Evolutionary conservation across 2,329 filamentous ascomycete genomes (phyloP).

Genomic region (Blastomyces silverae): DNA sequence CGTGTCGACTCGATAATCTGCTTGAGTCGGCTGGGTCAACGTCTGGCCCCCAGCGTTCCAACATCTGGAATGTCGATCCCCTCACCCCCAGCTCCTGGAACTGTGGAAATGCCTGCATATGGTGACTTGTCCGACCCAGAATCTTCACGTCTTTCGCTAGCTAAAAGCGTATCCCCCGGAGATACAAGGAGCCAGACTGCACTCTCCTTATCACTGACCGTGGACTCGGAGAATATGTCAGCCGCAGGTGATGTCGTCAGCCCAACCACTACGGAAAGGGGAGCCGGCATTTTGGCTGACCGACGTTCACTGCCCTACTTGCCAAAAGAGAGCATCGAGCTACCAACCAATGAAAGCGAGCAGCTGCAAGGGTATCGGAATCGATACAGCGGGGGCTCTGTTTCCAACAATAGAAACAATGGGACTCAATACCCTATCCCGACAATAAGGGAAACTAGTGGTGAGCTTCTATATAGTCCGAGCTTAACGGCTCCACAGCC

Average conservation of each 20-base stretch:
- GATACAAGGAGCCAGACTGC: conserved; percentile 6
- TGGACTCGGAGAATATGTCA: conserved; percentile 4
- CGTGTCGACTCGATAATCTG: conserved; percentile 33
- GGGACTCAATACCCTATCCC: conserved; percentile 7
- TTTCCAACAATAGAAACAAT: conserved; percentile 12
- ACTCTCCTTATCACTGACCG: background rate
- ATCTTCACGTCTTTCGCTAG: background rate
- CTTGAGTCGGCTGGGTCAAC: conserved; percentile 33
- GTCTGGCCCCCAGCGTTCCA: conserved; percentile 22
- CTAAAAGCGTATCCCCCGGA: background rate
- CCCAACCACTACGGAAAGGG: background rate
- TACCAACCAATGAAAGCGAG: conserved; percentile 4
- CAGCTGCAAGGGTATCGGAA: background rate
- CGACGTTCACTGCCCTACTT: background rate
- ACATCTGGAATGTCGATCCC: conserved; percentile 8
- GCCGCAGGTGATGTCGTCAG: background rate
- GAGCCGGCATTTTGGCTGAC: background rate
- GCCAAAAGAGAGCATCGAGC: background rate
- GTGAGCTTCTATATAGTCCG: conserved; percentile 4
- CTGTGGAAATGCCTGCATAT: conserved; percentile 7
- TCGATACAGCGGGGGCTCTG: background rate
- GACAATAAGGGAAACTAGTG: conserved; percentile 11
- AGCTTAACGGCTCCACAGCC: conserved; percentile 2
- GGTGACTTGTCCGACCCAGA: conserved; percentile 1
- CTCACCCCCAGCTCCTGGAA: background rate